Percentiles rank a stretch among this genome's conserved stretches.
Conservation (phyloP, 2,329 filamentous ascomycete genomes). For the Tolypocladium guangdongense region DNA sequence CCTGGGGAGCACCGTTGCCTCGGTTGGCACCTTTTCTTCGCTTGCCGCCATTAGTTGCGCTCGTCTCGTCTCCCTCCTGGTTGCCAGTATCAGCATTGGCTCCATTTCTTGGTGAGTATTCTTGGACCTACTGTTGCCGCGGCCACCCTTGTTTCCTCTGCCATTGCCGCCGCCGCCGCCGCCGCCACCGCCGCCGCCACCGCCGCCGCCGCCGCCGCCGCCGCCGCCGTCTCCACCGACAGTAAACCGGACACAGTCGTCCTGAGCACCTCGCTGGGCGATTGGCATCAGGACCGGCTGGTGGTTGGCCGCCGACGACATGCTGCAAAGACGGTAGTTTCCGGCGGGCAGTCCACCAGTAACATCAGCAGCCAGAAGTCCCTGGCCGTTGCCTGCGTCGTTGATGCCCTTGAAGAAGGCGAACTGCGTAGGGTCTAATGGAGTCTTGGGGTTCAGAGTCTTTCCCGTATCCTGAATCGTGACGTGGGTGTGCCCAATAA, state of each 20-base stretch:
- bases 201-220: slow-evolving; percentile 8
- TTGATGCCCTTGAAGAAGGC: slow-evolving; percentile 60
- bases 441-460: slow-evolving; percentile 35
- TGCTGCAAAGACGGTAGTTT: slow-evolving; percentile 55
- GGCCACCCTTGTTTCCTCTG: slow-evolving; percentile 7
- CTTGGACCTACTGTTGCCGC: slow-evolving; percentile 1
- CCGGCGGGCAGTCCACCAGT: slow-evolving; percentile 47
- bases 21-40: slow-evolving; percentile 10
- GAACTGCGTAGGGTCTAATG: slow-evolving; percentile 42
- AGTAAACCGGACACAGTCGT: slow-evolving; percentile 52
- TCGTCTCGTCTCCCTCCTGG: not conserved
- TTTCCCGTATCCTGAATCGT: slow-evolving; percentile 45
- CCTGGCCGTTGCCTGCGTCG: slow-evolving; percentile 45
- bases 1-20: slow-evolving; percentile 7
- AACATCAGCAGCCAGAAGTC: slow-evolving; percentile 41
- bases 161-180: slow-evolving; percentile 7
- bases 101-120: not conserved
- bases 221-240: slow-evolving; percentile 23
- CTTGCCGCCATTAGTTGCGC: slow-evolving; percentile 2
- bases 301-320: slow-evolving; percentile 53
- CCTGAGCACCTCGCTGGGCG: slow-evolving; percentile 55
- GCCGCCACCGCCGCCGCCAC: slow-evolving; percentile 23
- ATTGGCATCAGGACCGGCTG: slow-evolving; percentile 57
- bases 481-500: slow-evolving; percentile 50
- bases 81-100: not conserved